Conservation (phyloP, 2,329 filamentous ascomycete genomes). For the Trichoderma hamatum region DNA sequence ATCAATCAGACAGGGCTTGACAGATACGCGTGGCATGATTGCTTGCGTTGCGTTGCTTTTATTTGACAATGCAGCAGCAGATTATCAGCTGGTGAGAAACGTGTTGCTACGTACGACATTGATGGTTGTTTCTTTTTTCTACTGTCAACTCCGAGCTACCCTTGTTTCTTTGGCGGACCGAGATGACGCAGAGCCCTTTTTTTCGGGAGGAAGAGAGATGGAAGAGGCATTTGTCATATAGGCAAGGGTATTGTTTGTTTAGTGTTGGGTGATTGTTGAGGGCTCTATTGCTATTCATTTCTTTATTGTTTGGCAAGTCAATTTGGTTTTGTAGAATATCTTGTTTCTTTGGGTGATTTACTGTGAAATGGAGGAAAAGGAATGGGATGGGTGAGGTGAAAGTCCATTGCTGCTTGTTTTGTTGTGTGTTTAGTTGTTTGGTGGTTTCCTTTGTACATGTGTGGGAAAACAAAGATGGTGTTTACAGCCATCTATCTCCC, state of each 20-base stretch:
- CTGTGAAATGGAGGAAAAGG: background rate
- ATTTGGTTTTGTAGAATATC: background rate
- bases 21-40: constrained; percentile 8
- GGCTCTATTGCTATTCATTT: background rate
- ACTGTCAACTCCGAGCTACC: background rate
- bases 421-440: background rate
- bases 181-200: background rate
- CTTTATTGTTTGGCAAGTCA: background rate
- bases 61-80: background rate
- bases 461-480: background rate
- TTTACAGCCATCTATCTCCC: background rate
- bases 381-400: background rate
- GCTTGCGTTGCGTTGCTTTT: background rate
- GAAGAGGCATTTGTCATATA: background rate
- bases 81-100: background rate
- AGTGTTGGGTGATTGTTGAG: background rate
- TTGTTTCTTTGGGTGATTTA: background rate
- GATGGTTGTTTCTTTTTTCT: background rate
- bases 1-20: background rate
- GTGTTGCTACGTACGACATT: background rate
- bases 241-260: background rate
- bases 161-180: background rate
- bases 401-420: background rate
- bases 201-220: background rate
- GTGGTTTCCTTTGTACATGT: background rate